Base-by-base conservation (phyloP, 2,329 filamentous ascomycete species). In the Trichoderma hamatum region DNA sequence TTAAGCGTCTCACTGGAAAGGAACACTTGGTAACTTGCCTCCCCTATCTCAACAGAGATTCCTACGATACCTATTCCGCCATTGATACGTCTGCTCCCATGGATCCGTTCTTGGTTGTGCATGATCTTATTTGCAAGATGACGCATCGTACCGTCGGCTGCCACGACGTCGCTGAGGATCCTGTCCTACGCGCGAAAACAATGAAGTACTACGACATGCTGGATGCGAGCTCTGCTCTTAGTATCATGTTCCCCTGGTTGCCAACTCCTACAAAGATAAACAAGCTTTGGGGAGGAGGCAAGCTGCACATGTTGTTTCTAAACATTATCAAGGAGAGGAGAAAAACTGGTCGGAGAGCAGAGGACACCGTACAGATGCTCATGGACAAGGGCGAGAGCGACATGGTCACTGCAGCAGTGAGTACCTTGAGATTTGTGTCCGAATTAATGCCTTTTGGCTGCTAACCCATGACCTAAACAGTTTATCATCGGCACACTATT, bases 121-220 rank as follows among this genome's bases (percentile, higher is more conserved):
- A 86, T 73, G 75, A 79, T 6, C 78, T 86, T 67, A 80, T 88
- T 1, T 89, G 84, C 75, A 81, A 83, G 73, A 79, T 89, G n/a
- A 88, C 85, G 4, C 86, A 88, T 78, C 82, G 86, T 14, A 84
- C 82, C 5, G 80, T 88, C 1, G 86, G 84, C 7, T 81, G 81
- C 63, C 78, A 82, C 36, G 86, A 89, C 52, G 82, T 89, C 30
- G 86, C 85, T 16, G 78, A 85, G 3, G 78, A 85, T 61, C 79
- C 80, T 0, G 71, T 71, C 6, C 73, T 84, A 24, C 72, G 85
- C 3, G 76, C 75, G n/a, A 76, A 80, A 46, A 82, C 81, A 2
- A 77, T 88, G 16, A 69, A 75, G 16, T 75, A 81, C 13, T 88
- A 84, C 70, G 81, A 84, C 67, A 75, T 74, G 32, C 81, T 88